Evolutionary conservation across 805 yeast genomes (phyloP).

Genomic region (Saturnispora galanensis): DNA sequence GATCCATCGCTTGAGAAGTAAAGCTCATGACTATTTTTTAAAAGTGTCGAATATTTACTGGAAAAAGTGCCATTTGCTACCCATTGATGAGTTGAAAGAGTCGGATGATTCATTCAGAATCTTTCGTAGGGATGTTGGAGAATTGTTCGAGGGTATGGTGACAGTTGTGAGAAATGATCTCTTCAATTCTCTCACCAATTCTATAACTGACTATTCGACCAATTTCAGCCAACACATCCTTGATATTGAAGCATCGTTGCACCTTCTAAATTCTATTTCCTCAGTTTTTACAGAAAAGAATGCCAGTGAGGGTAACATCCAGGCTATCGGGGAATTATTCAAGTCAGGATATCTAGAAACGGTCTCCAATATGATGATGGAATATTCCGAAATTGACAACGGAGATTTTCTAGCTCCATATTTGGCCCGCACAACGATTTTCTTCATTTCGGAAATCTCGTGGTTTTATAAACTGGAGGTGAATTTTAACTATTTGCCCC

Average conservation of each 20-base stretch:
- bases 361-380: neutral
- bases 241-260: slow-evolving; percentile 51
- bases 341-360: slow-evolving; percentile 22
- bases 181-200: slow-evolving; percentile 33
- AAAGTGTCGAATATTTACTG: slow-evolving; percentile 56
- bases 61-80: slow-evolving; percentile 44
- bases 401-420: slow-evolving; percentile 13
- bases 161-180: slow-evolving; percentile 50
- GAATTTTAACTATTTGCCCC: slow-evolving; percentile 38
- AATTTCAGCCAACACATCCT: slow-evolving; percentile 13
- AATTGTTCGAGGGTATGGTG: slow-evolving; percentile 63
- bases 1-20: slow-evolving; percentile 20
- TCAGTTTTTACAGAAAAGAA: slow-evolving; percentile 37
- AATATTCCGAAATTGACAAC: neutral
- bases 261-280: slow-evolving; percentile 45
- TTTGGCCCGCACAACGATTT: slow-evolving; percentile 41
- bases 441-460: slow-evolving; percentile 48
- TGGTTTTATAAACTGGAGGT: slow-evolving; percentile 42
- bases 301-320: slow-evolving; percentile 17
- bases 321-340: slow-evolving; percentile 20
- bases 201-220: slow-evolving; percentile 23
- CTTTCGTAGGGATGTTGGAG: slow-evolving; percentile 68
- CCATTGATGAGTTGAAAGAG: slow-evolving; percentile 27
- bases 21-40: slow-evolving; percentile 33
- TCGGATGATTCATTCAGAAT: slow-evolving; percentile 46